These are phyloP conservation scores for Ophiognomonia clavigignenti-juglandacearum DNA, from an alignment of 2,329 filamentous ascomycete genomes.

Conservation along the genomic window DNA sequence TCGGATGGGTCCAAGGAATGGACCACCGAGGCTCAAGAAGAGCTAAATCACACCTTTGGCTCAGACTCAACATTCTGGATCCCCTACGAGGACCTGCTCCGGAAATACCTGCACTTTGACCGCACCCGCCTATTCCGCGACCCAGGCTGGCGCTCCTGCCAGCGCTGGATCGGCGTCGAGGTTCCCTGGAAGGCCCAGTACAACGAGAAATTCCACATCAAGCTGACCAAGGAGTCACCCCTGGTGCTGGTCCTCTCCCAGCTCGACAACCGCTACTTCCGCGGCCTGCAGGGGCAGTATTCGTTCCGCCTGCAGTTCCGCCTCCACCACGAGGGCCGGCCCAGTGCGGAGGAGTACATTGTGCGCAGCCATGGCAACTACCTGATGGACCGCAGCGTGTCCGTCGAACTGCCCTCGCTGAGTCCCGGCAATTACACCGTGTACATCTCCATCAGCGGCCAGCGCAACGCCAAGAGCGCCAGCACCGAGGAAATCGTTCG, in stretches of 20 bases:
- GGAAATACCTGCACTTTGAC: slow-evolving; percentile 54
- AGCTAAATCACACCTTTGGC: slow-evolving; percentile 68
- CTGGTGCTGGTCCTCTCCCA: slow-evolving; percentile 54
- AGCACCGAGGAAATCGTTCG: slow-evolving; percentile 64
- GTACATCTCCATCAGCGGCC: slow-evolving; percentile 68
- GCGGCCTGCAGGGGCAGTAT: slow-evolving; percentile 53
- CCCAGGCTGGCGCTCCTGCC: slow-evolving; percentile 49
- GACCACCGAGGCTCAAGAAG: slow-evolving; percentile 73
- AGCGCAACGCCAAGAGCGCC: slow-evolving; percentile 48
- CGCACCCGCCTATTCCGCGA: slow-evolving; percentile 52
- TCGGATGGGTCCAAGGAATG: slow-evolving; percentile 77
- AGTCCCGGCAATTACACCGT: slow-evolving; percentile 72
- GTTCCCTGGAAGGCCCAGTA: slow-evolving; percentile 55
- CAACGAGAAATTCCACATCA: slow-evolving; percentile 51
- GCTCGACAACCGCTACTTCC: slow-evolving; percentile 53
- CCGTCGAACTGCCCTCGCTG: slow-evolving; percentile 65
- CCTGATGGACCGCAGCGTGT: slow-evolving; percentile 68
- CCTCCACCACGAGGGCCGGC: slow-evolving; percentile 40
- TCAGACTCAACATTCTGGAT: slow-evolving; percentile 68
- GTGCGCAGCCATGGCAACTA: slow-evolving; percentile 49
- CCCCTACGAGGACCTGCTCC: slow-evolving; percentile 53
- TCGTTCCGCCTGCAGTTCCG: slow-evolving; percentile 49
- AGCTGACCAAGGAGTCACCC: slow-evolving; percentile 41
- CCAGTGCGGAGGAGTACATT: slow-evolving; percentile 45
- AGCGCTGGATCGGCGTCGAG: slow-evolving; percentile 34